A percentile compares a stretch with the other conserved stretches of the same genome.
Conservation (phyloP, 1,139 yeast genomes). For the Zhuliangozyma parablackwelliae region DNA sequence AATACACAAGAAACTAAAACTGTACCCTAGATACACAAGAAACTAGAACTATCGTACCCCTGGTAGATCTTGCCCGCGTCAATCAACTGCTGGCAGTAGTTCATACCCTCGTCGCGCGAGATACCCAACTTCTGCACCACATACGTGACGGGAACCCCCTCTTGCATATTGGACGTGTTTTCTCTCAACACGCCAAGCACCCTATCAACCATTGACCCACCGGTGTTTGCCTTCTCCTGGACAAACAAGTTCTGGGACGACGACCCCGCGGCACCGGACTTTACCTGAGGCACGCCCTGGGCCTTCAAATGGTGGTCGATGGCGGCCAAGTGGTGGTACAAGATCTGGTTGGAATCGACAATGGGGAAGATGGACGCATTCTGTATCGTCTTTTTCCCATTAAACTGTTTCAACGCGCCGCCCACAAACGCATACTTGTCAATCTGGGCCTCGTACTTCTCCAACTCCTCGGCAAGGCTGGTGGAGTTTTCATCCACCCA, state of each 20-base stretch:
- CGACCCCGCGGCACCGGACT: slow-evolving; percentile 7
- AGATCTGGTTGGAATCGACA: slow-evolving; percentile 67
- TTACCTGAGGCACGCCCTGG: slow-evolving; percentile 29
- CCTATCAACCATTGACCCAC: slow-evolving; percentile 34
- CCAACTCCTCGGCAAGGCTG: slow-evolving; percentile 30
- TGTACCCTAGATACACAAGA: slow-evolving; percentile 39
- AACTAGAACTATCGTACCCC: slow-evolving; percentile 64
- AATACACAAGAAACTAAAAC: too few species aligned
- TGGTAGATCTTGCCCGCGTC: slow-evolving; percentile 65
- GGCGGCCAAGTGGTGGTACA: slow-evolving; percentile 74
- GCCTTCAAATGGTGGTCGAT: slow-evolving; percentile 56
- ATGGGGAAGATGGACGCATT: slow-evolving; percentile 59
- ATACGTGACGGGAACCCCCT: slow-evolving; percentile 65
- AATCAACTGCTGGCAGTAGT: slow-evolving; percentile 48
- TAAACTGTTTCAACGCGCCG: slow-evolving; percentile 70
- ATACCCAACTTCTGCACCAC: slow-evolving; percentile 54
- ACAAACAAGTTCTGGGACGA: slow-evolving; percentile 43
- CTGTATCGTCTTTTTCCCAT: slow-evolving; percentile 62
- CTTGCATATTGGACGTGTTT: slow-evolving; percentile 56
- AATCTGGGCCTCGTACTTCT: slow-evolving; percentile 26
- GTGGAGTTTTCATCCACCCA: slow-evolving; percentile 59
- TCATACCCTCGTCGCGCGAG: slow-evolving; percentile 44
- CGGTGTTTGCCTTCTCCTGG: slow-evolving; percentile 15
- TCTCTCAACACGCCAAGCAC: slow-evolving; percentile 49
- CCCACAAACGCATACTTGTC: slow-evolving; percentile 61